Conservation (phyloP, 2,329 filamentous ascomycete genomes). For the Penicillium sp. region DNA sequence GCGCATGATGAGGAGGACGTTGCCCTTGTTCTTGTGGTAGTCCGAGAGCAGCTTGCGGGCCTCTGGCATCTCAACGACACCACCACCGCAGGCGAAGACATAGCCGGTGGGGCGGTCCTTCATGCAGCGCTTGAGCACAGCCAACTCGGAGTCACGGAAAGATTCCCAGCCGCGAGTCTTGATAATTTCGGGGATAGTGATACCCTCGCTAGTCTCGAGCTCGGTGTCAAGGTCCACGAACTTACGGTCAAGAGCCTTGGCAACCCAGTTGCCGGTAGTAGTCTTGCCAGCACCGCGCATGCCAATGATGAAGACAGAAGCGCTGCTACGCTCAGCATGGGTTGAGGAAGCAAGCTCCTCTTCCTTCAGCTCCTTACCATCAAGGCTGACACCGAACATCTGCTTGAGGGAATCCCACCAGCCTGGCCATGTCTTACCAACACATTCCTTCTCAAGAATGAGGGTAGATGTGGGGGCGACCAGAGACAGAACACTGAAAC, state of each 20-base stretch:
- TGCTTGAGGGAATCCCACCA: conserved; percentile 93
- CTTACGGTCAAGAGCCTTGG: conserved; percentile 70
- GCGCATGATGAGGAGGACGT: conserved; percentile 83
- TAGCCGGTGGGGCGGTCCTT: conserved; percentile 72
- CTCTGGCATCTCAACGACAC: conserved; percentile 82
- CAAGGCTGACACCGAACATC: conserved; percentile 73
- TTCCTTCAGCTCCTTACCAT: conserved; percentile 66
- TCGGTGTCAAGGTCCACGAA: conserved; percentile 87
- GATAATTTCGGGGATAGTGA: conserved; percentile 85
- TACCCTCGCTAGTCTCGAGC: conserved; percentile 71
- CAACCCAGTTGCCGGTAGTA: conserved; percentile 85
- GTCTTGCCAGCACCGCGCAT: conserved; percentile 98
- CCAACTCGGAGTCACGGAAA: conserved; percentile 78
- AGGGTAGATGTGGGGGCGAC: conserved; percentile 70
- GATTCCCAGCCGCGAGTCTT: conserved; percentile 78
- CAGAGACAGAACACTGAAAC: conserved; percentile 85
- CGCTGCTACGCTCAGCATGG: conserved; percentile 43
- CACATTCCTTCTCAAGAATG: conserved; percentile 87
- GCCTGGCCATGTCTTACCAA: conserved; percentile 96
- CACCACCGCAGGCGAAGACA: conserved; percentile 91
- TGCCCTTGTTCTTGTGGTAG: conserved; percentile 74
- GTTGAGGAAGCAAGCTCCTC: conserved; percentile 40
- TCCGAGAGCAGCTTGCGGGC: conserved; percentile 73
- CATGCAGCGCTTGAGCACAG: conserved; percentile 71
- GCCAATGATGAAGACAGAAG: conserved; percentile 89